Evolutionary conservation across 306 rosid species (phyloP).

Genomic region (Mimosa bimucronata): DNA sequence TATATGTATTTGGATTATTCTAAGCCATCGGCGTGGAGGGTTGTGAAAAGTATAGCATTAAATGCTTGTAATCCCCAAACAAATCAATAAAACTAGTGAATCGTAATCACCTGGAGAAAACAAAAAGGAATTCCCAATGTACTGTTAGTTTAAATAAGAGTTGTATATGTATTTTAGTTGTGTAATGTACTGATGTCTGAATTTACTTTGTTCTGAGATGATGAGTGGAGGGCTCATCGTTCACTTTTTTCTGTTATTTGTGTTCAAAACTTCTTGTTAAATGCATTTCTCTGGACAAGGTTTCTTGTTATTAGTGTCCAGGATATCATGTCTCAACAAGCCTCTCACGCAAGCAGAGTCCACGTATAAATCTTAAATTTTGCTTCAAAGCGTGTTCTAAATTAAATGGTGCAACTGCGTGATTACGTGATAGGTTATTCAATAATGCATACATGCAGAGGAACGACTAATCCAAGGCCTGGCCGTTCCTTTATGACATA

Average conservation of each 20-base stretch:
- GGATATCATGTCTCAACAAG: neutral
- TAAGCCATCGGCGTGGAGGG: neutral
- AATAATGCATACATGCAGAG: too few relatives aligned
- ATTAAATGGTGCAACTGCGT: too few relatives aligned
- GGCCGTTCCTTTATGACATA: too few relatives aligned
- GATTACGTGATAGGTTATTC: too few relatives aligned
- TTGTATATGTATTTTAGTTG: neutral
- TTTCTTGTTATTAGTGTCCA: neutral
- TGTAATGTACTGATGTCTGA: neutral
- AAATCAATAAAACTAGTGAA: neutral
- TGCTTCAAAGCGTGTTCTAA: too few relatives aligned
- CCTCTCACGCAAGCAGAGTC: neutral
- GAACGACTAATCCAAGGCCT: too few relatives aligned
- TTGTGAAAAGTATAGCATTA: neutral
- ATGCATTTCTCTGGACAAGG: neutral
- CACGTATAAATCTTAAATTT: neutral
- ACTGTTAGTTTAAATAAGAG: neutral
- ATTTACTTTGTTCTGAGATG: neutral
- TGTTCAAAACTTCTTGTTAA: neutral
- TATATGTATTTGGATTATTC: constrained; percentile 13
- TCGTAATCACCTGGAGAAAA: neutral
- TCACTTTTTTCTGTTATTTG: neutral
- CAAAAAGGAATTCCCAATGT: neutral
- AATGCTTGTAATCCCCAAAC: neutral
- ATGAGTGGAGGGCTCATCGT: neutral